Base-by-base conservation (phyloP, 331 rosid genomes). In the Rhamnella rubrinervis region DNA sequence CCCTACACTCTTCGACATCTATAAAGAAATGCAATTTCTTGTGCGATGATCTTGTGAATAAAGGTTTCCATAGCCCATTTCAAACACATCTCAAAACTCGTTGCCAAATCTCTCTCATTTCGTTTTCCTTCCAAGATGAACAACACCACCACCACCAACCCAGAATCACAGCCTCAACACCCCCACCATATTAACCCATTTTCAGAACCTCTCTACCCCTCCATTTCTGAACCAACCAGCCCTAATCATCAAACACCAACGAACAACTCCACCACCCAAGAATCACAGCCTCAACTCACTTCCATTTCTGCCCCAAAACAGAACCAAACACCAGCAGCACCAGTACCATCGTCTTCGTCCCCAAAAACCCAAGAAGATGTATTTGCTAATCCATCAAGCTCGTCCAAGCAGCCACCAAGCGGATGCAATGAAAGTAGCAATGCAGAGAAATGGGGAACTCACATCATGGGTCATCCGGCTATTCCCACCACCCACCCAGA, bases 401-500 rank as follows among this genome's bases (percentile, higher is more conserved):
- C 85, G 2, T 65, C 82, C 19, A 2, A 60, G 4, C 69, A 78
- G 1, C 58, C 73, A 10, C 8, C 46, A 18, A 50, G 66, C 16
- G 4, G 26, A 12, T 6, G 8, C 28, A 49, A 52, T 2, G 72
- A 21, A 9, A 67, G 40, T 37, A 26, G 13, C 3, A 64, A 60
- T n/a, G 71, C 69, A 1, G 81, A 63, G 76, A 79, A 81, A 66
- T 84, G 86, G 86, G 89, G 89, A 0, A 84, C 89, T 15, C 84
- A 84, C 65, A 47, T 81, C 21, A 84, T 84, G 89, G 89, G 89
- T 13, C 78, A 77, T 41, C 89, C 89, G 2, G 89, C 89, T 2
- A 74, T 72, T 55, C 86, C 89, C 31, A 72, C 78, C 13, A 47
- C 73, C 58, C 89, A 84, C 18, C 89, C 89, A 7, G 82, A 77